Evolutionary conservation across 148 eudicot species (phyloP).

Genomic region (Rhododendron williamsianum): DNA sequence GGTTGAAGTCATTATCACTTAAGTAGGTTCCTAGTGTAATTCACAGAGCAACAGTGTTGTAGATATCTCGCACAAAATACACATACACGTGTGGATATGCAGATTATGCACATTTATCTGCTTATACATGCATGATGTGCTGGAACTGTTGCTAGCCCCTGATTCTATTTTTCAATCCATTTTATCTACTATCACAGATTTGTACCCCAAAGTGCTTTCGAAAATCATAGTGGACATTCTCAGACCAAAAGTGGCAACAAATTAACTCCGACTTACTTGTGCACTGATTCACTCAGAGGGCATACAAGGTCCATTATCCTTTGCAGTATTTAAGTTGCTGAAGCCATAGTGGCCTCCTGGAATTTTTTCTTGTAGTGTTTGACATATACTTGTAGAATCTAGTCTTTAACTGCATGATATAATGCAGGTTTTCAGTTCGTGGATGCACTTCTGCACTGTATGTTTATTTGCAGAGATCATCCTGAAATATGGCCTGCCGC

Average conservation of each 20-base stretch:
- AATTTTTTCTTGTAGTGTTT: not conserved
- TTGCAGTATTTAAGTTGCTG: not conserved
- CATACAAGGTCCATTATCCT: not conserved
- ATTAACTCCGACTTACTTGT: not conserved
- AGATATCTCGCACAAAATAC: not conserved
- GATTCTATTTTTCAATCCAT: not conserved
- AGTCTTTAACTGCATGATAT: not conserved
- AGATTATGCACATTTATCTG: not conserved
- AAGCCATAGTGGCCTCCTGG: not conserved
- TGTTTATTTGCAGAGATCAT: conserved; percentile 77
- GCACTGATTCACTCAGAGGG: not conserved
- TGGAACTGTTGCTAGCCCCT: not conserved
- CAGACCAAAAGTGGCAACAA: not conserved
- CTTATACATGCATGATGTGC: not conserved
- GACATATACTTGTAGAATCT: not conserved
- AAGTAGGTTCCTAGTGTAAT: not conserved
- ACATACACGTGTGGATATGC: not conserved
- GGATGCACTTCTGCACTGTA: conserved; percentile 88
- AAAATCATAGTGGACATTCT: not conserved
- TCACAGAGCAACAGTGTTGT: not conserved
- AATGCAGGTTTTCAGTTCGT: conserved; percentile 55
- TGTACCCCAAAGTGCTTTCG: not conserved
- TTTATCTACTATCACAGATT: not conserved
- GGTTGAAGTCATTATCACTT: no score
- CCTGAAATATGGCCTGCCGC: conserved; percentile 87